Base-by-base conservation (phyloP, 768 basidiomycete species). In the Boletus sensibilis region DNA sequence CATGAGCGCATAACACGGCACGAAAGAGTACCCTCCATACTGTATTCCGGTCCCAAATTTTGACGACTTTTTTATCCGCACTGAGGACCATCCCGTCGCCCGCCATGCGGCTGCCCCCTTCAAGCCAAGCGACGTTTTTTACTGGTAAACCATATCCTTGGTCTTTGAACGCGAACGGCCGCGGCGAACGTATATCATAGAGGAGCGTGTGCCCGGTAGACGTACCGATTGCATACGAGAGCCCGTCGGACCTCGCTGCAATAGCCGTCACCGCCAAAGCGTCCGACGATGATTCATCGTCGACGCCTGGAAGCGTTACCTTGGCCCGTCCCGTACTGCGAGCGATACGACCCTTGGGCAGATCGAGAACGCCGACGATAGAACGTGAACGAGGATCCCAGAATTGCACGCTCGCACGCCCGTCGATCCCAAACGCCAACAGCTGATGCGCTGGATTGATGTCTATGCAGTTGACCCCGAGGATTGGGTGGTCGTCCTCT, bases 101-200 rank as follows among this genome's bases (percentile, higher is more conserved):
- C 2, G 88, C 90, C 85, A 90, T 92, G 62, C 80, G 78, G 51
- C 79, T 83, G 12, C 90, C 91, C 35, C 92, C 92, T 64, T 95
- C 91, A 20, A 98, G 83, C 97, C 97, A 99, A 16, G 79, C 70
- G 4, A 98, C 82, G 49, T 79, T 87, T 70, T 89, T 90, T 33
- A 99, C 79, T 0, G 95, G 89, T 43, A 98, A 74, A 1, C 96
- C 96, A 63, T 98, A 98, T 0, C 97, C 97, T 73, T 98, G 97
- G 68, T 99, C 97, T 68, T 99, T 98, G 57, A 86, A 68, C 1
- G 92, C 94, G 63, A 90, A 94, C 23, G 92, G 87, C 38, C 80
- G 81, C 5, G 87, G 81, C 10, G 90, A 86, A 43, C 97, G 88
- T 64, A 99, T 84, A 68, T 99, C 97, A 70, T 98, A 99, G 14